These are phyloP conservation scores for Amanita molliuscula DNA, from an alignment of 768 basidiomycete genomes.

Conservation along the genomic window DNA sequence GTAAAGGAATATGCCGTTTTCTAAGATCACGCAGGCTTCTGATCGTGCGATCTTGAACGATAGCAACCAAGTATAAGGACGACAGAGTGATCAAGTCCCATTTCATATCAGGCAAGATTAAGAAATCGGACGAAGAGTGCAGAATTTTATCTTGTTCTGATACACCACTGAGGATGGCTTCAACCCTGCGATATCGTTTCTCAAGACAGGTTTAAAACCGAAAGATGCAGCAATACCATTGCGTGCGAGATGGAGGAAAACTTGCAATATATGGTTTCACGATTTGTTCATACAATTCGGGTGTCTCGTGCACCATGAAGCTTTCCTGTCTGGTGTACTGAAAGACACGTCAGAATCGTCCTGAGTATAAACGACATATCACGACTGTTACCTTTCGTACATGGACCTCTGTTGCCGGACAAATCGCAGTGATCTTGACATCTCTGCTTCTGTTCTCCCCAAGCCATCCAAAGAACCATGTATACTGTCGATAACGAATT, in stretches of 20 bases:
- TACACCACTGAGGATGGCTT: conserved; percentile 67
- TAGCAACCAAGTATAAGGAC: conserved; percentile 78
- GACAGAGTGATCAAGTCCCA: conserved; percentile 78
- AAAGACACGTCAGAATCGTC: background rate
- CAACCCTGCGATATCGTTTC: conserved; percentile 46
- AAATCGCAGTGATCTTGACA: conserved; percentile 76
- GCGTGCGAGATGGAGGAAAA: conserved; percentile 66
- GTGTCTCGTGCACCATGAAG: conserved; percentile 75
- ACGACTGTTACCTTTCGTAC: conserved; percentile 55
- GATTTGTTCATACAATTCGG: conserved; percentile 57
- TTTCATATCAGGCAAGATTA: conserved; percentile 93
- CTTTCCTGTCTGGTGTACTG: conserved; percentile 72
- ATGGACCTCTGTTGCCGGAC: conserved; percentile 84
- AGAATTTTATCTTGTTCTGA: conserved; percentile 72
- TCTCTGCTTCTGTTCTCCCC: conserved; percentile 38
- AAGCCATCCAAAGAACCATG: conserved; percentile 72
- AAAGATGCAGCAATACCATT: conserved; percentile 46
- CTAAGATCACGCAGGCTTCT: conserved; percentile 71
- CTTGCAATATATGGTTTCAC: conserved; percentile 73
- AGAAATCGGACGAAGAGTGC: conserved; percentile 49
- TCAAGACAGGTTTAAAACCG: background rate
- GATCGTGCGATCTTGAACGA: conserved; percentile 53
- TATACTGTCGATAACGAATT: conserved; percentile 42
- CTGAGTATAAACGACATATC: background rate
- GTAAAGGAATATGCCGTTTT: conserved; percentile 49